phyloP scores from a whole-genome alignment of 768 basidiomycete species.

The Boletus sensibilis region DNA sequence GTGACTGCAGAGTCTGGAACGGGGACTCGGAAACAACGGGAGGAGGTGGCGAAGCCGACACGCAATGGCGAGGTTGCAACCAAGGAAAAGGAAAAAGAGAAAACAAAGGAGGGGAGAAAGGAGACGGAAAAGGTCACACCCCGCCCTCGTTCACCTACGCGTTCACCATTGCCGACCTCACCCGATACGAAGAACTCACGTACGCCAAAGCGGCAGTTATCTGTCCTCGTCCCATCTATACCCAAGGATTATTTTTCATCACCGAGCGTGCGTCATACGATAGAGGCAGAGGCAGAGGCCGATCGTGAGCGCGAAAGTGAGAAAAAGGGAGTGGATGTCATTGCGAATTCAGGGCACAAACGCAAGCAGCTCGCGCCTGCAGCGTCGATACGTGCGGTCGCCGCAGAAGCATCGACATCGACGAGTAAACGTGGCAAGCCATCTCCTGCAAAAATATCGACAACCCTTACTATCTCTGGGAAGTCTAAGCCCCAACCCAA shows the following conservation, averaged over 20 bases:
- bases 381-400: constrained; percentile 22
- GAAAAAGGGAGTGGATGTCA: not conserved
- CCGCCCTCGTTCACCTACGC: constrained; percentile 5
- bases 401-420: constrained; percentile 24
- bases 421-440: constrained; percentile 18
- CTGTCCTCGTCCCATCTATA: constrained; percentile 30
- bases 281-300: not conserved
- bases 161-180: constrained; percentile 7
- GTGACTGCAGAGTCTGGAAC: not conserved
- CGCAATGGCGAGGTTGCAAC: not conserved
- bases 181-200: constrained; percentile 1
- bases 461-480: not conserved
- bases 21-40: not conserved
- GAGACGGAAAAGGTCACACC: not conserved
- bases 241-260: constrained; percentile 28
- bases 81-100: constrained; percentile 1
- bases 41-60: not conserved
- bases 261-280: not conserved
- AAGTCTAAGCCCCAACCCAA: constrained; percentile 7
- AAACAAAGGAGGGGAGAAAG: not conserved
- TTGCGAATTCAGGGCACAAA: not conserved
- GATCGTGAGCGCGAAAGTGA: not conserved
- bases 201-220: constrained; percentile 23
- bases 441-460: constrained; percentile 15
- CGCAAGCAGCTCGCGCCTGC: constrained; percentile 15